Evolutionary conservation across 139 green algal genomes (phyloP), one percentile per base, ranked within the genome.

Genomic region (Chlamydomonas incerta): DNA sequence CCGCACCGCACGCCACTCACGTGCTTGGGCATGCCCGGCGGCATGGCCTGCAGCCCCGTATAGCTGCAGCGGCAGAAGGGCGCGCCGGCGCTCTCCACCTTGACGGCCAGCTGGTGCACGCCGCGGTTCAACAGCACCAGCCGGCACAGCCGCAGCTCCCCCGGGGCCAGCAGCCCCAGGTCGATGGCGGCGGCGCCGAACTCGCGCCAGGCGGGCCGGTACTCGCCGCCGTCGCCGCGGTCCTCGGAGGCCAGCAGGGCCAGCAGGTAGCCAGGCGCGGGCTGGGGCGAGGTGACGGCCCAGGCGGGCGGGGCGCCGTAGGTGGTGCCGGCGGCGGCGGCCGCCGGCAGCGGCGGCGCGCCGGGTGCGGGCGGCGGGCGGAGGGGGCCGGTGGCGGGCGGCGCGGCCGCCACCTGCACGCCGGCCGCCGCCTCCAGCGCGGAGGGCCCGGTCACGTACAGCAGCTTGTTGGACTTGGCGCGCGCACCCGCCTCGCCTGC

Each of bases 91-190:
- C 10, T 24, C 24, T 86, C 80, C 26, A 86, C 21, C 34, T 35
- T 26, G 20, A 86, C 80, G 8, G 26, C 31, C 50, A 86, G 4
- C 31, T 29, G 47, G 68, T 79, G n/a, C 1, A 28, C 11, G 18
- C 80, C 80, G 0, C 80, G 80, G 67, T 66, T 80, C 68, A 72
- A 35, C 34, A 86, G 50, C 50, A 79, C 21, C 15, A 86, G 24
- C 26, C 80, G 52, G 68, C 80, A 86, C 52, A 33, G 34, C 23
- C 80, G 67, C 67, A 86, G 68, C 80, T 86, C 80, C 24, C 80
- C 80, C 28, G 68, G 80, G 55, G 62, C n/a, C 57, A 86, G 52
- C 52, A 72, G 41, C 1, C 80, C 80, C 26, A 86, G 68, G 11
- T 86, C 80, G 33, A 86, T 18, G 0, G 80, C 67, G 50, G 62